Conservation (phyloP, 163 green algal species). For the Coccomyxa subellipsoidea region DNA sequence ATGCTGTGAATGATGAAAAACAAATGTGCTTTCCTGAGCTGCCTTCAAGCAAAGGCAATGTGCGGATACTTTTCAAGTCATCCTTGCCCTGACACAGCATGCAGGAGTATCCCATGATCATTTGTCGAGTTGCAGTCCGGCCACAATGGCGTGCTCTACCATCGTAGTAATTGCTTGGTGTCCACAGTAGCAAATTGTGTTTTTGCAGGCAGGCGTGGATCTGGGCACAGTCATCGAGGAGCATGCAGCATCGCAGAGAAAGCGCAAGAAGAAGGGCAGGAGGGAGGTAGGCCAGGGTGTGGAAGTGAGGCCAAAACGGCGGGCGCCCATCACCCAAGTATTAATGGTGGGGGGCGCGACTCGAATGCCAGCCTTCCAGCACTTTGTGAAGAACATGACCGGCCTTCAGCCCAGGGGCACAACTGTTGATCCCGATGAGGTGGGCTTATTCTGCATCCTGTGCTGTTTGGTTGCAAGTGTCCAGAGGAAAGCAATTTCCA, state of each 20-base stretch:
- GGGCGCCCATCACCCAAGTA: conserved; percentile 53
- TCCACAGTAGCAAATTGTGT: neutral
- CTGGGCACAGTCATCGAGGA: conserved; percentile 47
- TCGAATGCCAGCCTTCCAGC: conserved; percentile 71
- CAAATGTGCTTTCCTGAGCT: neutral
- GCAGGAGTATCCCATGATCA: neutral
- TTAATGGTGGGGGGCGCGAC: conserved; percentile 88
- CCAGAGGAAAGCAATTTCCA: neutral
- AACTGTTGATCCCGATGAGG: conserved; percentile 70
- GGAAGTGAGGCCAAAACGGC: conserved; percentile 61
- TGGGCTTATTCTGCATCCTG: neutral
- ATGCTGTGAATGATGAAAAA: conserved; percentile 6
- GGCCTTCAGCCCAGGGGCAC: conserved; percentile 49
- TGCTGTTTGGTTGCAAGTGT: neutral
- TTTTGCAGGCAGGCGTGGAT: conserved; percentile 73
- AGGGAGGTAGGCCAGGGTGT: neutral
- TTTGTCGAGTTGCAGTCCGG: neutral
- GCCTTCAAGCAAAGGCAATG: neutral
- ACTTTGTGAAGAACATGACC: conserved; percentile 88
- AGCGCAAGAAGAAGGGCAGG: neutral
- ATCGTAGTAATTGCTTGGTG: neutral
- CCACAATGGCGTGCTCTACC: neutral
- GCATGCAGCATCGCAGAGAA: conserved; percentile 20
- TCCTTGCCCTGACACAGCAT: conserved; percentile 12
- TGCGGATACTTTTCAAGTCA: neutral